phyloP scores from a whole-genome alignment of 345 rosid genomes.

The Eucalyptus pumila region DNA sequence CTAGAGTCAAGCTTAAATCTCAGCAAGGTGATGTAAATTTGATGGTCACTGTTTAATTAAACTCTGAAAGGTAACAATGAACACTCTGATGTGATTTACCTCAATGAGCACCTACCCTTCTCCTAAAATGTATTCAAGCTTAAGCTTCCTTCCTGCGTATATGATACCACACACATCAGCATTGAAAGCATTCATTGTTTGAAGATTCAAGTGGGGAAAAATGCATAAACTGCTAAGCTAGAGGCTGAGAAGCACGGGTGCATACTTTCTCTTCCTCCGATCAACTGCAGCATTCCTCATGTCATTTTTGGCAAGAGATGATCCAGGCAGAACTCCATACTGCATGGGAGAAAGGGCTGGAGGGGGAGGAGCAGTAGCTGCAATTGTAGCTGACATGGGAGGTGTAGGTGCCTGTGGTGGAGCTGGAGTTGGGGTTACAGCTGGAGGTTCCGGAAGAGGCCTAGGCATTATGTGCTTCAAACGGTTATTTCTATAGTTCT shows the following conservation, averaged over 20 bases:
- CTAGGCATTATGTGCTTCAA: slow-evolving; percentile 86
- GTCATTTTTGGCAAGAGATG: slow-evolving; percentile 51
- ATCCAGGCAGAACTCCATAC: slow-evolving; percentile 47
- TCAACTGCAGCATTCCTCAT: slow-evolving; percentile 56
- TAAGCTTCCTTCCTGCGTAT: slow-evolving; percentile 36
- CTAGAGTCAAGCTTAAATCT: background rate
- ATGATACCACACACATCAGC: background rate
- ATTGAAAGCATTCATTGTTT: background rate
- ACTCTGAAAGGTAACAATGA: background rate
- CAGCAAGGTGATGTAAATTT: background rate
- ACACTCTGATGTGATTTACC: background rate
- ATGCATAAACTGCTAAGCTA: background rate
- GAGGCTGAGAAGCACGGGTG: background rate
- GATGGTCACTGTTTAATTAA: background rate
- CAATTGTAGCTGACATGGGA: slow-evolving; percentile 30
- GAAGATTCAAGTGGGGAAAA: background rate
- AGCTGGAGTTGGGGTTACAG: slow-evolving; percentile 27
- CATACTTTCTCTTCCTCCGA: slow-evolving; percentile 82
- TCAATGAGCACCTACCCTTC: background rate
- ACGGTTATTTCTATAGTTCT: slow-evolving; percentile 90
- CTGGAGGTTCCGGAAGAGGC: slow-evolving; percentile 79
- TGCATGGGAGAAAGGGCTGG: slow-evolving; percentile 81
- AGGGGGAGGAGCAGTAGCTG: slow-evolving; percentile 40
- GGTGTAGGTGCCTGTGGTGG: slow-evolving; percentile 22
- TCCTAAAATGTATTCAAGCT: background rate